Base-by-base conservation (phyloP, 768 basidiomycete genomes). In the Boletus vinaceobasis region DNA sequence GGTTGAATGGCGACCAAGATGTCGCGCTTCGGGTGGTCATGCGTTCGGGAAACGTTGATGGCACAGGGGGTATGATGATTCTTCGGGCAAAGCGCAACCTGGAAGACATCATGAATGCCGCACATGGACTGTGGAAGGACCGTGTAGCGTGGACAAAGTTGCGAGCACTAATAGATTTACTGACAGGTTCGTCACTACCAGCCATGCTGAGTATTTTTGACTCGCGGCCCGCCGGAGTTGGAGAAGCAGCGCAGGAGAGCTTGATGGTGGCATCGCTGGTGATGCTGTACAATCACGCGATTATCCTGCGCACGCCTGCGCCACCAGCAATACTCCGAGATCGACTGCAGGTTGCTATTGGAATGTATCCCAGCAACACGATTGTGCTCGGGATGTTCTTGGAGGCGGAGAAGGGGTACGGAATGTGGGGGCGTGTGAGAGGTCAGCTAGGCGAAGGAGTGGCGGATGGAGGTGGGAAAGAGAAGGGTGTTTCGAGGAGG, bases 381-480 rank as follows among this genome's bases (percentile, higher is more conserved):
- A 73, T 87, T 23, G 72, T 90, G 39, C 63, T 93, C 23, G 87
- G 85, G 7, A 71, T 90, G 60, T 88, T 92, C 65, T 66, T 92
- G 58, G 89, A 91, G 67, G 80, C 79, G 13, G 86, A 93, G 72
- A 85, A 80, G 58, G 87, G 90, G 1, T 83, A 88, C 62, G 86
- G 86, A 0, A 77, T 88, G 23, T 91, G 90, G 90, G 90, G 89
- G 7, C 77, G 81, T 26, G 81, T 91, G 32, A 72, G 86, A 55
- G 68, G 73, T 15, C 75, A 82, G 48, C 61, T 88, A 33, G 82
- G 85, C 1, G 82, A 82, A 50, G 64, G 53, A 7, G 53, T 56
- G n/a, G 58, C 43, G 7, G 61, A 66, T 19, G 76, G 71, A 29
- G 71, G 69, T 10, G 70, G 64, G 9, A 72, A 68, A 50, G 74